Base-by-base conservation (phyloP, 108 stramenopile species). In the Hondaea fermentalgiana region DNA sequence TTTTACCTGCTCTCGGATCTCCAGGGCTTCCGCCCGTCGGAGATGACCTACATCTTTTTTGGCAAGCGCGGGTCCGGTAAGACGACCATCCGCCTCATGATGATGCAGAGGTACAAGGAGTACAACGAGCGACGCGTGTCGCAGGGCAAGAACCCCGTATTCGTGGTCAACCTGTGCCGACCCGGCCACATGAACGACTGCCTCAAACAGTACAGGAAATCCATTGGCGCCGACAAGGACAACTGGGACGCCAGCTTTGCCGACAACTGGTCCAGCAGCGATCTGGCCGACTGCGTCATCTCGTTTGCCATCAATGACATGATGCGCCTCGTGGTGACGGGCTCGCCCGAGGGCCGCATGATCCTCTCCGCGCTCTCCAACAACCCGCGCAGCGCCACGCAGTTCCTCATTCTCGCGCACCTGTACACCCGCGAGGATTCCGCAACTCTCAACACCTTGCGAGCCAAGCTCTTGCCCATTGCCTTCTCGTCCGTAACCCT, bases 231-330 rank as follows among this genome's bases (percentile, higher is more conserved):
- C 6, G 51, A 83, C 23, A 21, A 28, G 23, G 76, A 83, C 76
- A 83, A 83, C 76, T 83, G 76, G 76, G 76, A 83, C 51, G 76
- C 76, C 76, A 35, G 28, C 76, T 83, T 83, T 35, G 76, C 76
- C 49, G 76, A 83, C 23, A 47, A 83, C 49, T 83, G 76, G 76
- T 53, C 76, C 3, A 83, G 76, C 51, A 53, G 51, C 76, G 76
- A 83, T 23, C 51, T 83, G 49, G 76, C 76, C n/a, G 76, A 83
- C 51, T 83, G 76, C 51, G 76, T 83, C 49, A 53, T 83, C 25
- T 83, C 76, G 43, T 83, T 83, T 45, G 76, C 76, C 49, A 83
- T 83, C 76, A 83, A 83, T 23, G 76, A 83, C 51, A 83, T 83
- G 76, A 83, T 83, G 76, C 76, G 76, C 19, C 45, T n/a, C 45